phyloP scores from a whole-genome alignment of 2,329 filamentous ascomycete genomes.

The Phyllosticta ampelicida region DNA sequence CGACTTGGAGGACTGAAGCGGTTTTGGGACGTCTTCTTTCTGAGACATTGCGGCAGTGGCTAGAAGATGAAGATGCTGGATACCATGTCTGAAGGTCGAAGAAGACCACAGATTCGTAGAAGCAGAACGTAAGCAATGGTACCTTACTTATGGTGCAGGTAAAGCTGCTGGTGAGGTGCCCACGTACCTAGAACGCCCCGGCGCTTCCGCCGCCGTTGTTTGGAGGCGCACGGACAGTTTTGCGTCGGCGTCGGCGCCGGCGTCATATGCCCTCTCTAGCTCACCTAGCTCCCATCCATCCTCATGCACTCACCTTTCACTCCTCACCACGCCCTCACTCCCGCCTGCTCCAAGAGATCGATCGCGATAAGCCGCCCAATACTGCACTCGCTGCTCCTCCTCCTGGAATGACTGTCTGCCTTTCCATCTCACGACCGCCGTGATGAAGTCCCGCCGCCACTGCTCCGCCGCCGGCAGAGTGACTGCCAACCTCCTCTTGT shows the following conservation, averaged over 20 bases:
- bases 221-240: not conserved
- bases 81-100: not conserved
- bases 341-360: not conserved
- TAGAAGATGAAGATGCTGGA: slow-evolving; percentile 2
- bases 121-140: too few relatives aligned
- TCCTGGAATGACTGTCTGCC: slow-evolving; percentile 21
- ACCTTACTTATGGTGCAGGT: too few relatives aligned
- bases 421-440: slow-evolving; percentile 14
- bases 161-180: too few relatives aligned
- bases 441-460: slow-evolving; percentile 10
- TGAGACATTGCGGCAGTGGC: slow-evolving; percentile 7
- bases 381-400: not conserved
- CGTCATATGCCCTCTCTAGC: not conserved
- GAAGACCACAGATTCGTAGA: not conserved
- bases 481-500: slow-evolving; percentile 48
- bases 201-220: not conserved
- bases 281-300: not conserved
- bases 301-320: not conserved
- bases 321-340: not conserved
- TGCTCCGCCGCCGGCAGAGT: slow-evolving; percentile 10
- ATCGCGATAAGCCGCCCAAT: not conserved
- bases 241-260: not conserved
- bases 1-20: slow-evolving; percentile 35
- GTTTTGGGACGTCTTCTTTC: slow-evolving; percentile 24
- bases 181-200: too few relatives aligned